Evolutionary conservation across 1,139 yeast genomes (phyloP).

Genomic region (Sugiyamaella pinicola): DNA sequence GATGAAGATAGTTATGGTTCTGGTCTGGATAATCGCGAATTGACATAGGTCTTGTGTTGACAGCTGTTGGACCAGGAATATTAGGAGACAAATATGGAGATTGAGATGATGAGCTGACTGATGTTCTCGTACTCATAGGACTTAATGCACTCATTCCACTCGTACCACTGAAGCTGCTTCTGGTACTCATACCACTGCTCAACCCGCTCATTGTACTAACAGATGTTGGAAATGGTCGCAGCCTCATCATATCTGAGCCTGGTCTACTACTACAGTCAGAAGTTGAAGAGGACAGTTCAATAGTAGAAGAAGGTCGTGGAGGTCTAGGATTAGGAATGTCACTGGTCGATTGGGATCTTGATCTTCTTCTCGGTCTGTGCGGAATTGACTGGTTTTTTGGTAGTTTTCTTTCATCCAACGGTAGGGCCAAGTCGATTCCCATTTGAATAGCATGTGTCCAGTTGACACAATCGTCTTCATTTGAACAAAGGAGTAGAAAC

Average conservation of each 20-base stretch:
- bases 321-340: constrained; percentile 2
- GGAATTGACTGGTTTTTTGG: constrained; percentile 43
- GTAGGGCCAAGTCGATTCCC: constrained; percentile 46
- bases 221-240: constrained; percentile 7
- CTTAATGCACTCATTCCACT: constrained; percentile 10
- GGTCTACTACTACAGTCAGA: no score
- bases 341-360: background rate
- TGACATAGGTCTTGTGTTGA: background rate
- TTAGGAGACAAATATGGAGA: background rate
- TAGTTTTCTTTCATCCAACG: constrained; percentile 45
- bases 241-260: background rate
- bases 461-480: constrained; percentile 57
- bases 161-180: background rate
- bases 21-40: background rate
- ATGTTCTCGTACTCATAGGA: constrained; percentile 6
- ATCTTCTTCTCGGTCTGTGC: constrained; percentile 28
- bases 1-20: background rate
- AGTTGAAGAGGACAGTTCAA: background rate
- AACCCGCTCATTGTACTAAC: constrained; percentile 1
- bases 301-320: background rate
- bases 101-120: constrained; percentile 1
- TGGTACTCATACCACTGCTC: background rate
- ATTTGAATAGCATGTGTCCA: constrained; percentile 56
- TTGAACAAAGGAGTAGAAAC: constrained; percentile 55
- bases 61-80: background rate